Conservation (phyloP, 139 green algal genomes). For the Chlamydomonas eustigma region DNA sequence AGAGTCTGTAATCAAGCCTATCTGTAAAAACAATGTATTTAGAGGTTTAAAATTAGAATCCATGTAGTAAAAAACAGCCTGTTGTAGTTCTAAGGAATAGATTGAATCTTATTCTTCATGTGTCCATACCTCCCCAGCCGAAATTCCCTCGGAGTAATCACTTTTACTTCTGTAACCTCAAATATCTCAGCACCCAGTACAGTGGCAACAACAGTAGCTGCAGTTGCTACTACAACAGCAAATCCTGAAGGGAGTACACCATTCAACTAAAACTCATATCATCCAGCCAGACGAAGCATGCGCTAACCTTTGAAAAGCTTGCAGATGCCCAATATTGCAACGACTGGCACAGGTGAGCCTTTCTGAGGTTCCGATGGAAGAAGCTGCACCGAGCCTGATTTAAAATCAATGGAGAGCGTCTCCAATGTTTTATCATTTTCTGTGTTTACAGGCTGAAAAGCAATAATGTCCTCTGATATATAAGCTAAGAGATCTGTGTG, state of each 20-base stretch:
- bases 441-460: neutral
- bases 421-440: neutral
- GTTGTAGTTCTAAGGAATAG: too few relatives aligned
- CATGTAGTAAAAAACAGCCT: too few relatives aligned
- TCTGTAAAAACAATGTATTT: too few relatives aligned
- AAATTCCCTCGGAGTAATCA: constrained; percentile 30
- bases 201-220: constrained; percentile 8
- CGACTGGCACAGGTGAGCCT: neutral
- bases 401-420: neutral
- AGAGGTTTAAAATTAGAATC: too few relatives aligned
- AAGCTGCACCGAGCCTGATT: neutral
- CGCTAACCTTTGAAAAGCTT: neutral
- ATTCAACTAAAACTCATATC: neutral
- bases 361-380: neutral
- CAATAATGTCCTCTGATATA: neutral
- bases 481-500: too few relatives aligned
- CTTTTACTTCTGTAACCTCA: constrained; percentile 45
- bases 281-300: neutral
- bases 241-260: constrained; percentile 4
- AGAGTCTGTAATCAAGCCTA: too few relatives aligned
- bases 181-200: constrained; percentile 48
- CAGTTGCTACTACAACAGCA: constrained; percentile 14
- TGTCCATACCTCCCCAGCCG: neutral
- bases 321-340: neutral
- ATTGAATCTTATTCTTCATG: too few relatives aligned